phyloP scores from a whole-genome alignment of 2,329 filamentous ascomycete genomes.

The Knoxdaviesia capensis region DNA sequence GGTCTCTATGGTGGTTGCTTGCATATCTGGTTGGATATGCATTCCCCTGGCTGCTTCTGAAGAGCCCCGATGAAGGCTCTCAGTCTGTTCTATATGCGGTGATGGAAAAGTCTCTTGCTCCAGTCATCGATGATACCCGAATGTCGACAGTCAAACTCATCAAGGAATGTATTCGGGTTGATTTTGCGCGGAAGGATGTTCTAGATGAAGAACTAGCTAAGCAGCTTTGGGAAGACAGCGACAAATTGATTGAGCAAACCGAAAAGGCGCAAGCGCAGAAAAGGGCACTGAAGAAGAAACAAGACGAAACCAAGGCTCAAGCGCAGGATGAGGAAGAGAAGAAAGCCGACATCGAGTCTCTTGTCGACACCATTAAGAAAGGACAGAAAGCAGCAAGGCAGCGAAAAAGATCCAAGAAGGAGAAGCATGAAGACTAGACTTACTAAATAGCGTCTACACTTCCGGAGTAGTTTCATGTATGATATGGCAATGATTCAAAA shows the following conservation, averaged over 20 bases:
- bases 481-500: too few species aligned
- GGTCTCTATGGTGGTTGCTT: constrained; percentile 59
- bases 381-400: constrained; percentile 11
- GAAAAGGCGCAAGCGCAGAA: constrained; percentile 61
- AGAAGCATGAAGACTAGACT: constrained; percentile 4
- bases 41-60: constrained; percentile 72
- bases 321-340: constrained; percentile 15
- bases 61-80: constrained; percentile 64
- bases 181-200: constrained; percentile 52
- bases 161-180: constrained; percentile 72
- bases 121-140: neutral
- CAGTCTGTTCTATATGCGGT: constrained; percentile 72
- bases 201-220: constrained; percentile 63
- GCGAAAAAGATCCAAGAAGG: constrained; percentile 13
- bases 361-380: constrained; percentile 18
- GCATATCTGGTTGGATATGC: constrained; percentile 63
- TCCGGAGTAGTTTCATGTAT: too few species aligned
- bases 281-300: constrained; percentile 19
- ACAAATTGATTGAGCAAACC: constrained; percentile 59
- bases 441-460: neutral
- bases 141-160: constrained; percentile 40
- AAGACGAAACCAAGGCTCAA: constrained; percentile 9
- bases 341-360: constrained; percentile 13
- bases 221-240: constrained; percentile 76
- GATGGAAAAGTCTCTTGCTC: constrained; percentile 51